These are phyloP conservation scores for Tulasnella sp. DNA, from an alignment of 768 basidiomycete species.

Conservation along the genomic window DNA sequence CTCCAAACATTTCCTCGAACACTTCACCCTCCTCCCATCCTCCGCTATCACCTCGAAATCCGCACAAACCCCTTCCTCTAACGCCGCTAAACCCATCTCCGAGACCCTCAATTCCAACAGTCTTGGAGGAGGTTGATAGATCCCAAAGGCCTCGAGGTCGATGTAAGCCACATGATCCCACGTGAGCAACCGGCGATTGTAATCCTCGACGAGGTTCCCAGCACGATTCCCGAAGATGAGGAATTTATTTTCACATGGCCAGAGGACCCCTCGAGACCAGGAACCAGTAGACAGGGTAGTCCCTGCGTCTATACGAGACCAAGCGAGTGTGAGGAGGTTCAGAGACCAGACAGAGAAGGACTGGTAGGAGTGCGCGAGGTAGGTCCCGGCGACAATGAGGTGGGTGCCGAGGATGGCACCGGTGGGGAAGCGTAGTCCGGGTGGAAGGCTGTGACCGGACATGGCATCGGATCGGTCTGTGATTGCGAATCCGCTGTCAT, in stretches of 20 bases:
- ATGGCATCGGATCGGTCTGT: constrained; percentile 73
- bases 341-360: constrained; percentile 96
- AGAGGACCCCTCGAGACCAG: constrained; percentile 89
- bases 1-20: constrained; percentile 75
- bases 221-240: constrained; percentile 84
- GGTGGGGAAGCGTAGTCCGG: constrained; percentile 91
- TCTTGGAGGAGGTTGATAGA: constrained; percentile 74
- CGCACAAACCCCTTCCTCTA: constrained; percentile 70
- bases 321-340: constrained; percentile 69
- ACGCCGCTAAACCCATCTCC: constrained; percentile 69
- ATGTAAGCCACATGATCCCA: constrained; percentile 90
- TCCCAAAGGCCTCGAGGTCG: constrained; percentile 89
- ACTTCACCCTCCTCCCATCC: constrained; percentile 72
- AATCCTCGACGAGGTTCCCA: constrained; percentile 84
- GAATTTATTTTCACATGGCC: constrained; percentile 75
- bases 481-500: constrained; percentile 59
- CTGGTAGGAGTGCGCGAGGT: constrained; percentile 87
- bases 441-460: constrained; percentile 68
- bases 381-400: constrained; percentile 90
- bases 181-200: constrained; percentile 78
- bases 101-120: constrained; percentile 64
- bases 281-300: constrained; percentile 77
- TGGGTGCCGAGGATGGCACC: constrained; percentile 85
- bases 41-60: constrained; percentile 93
- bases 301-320: constrained; percentile 84